Conservation (phyloP, 2,329 filamentous ascomycete species). For the Stachybotrys chartarum region DNA sequence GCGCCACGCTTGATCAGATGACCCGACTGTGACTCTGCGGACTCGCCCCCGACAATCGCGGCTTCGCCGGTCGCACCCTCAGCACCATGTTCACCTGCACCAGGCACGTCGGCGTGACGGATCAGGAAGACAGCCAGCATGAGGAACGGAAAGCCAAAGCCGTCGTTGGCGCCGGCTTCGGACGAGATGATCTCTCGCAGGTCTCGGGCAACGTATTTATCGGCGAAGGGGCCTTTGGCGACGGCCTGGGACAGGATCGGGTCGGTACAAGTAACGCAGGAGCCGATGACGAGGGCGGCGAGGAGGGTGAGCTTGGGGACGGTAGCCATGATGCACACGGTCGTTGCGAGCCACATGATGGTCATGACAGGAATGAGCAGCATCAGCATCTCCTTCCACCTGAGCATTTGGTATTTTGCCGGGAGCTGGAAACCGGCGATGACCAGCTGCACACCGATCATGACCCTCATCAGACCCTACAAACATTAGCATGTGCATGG, state of each 20-base stretch:
- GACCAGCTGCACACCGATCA: constrained; percentile 56
- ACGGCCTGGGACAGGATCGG: constrained; percentile 56
- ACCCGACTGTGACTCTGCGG: neutral
- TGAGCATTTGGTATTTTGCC: constrained; percentile 41
- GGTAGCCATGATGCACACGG: constrained; percentile 45
- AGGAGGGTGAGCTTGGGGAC: constrained; percentile 48
- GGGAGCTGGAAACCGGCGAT: constrained; percentile 58
- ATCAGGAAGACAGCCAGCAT: constrained; percentile 51
- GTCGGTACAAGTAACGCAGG: constrained; percentile 55
- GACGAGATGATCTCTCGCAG: constrained; percentile 55
- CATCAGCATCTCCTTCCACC: constrained; percentile 46
- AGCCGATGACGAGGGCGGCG: constrained; percentile 48
- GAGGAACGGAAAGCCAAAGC: constrained; percentile 55
- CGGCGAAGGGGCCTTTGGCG: constrained; percentile 53
- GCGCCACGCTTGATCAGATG: too few relatives aligned
- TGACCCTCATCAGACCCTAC: constrained; percentile 45
- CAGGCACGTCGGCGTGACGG: constrained; percentile 38
- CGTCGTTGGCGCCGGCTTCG: constrained; percentile 56
- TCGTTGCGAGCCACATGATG: constrained; percentile 54
- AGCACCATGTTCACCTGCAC: constrained; percentile 6
- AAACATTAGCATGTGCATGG: constrained; percentile 7
- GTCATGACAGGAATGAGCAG: constrained; percentile 54
- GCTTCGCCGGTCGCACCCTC: constrained; percentile 1
- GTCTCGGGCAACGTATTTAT: constrained; percentile 51
- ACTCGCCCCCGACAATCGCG: neutral